Base-by-base conservation (phyloP, 1,284 basidiomycete genomes). In the Thecaphora frezii region DNA sequence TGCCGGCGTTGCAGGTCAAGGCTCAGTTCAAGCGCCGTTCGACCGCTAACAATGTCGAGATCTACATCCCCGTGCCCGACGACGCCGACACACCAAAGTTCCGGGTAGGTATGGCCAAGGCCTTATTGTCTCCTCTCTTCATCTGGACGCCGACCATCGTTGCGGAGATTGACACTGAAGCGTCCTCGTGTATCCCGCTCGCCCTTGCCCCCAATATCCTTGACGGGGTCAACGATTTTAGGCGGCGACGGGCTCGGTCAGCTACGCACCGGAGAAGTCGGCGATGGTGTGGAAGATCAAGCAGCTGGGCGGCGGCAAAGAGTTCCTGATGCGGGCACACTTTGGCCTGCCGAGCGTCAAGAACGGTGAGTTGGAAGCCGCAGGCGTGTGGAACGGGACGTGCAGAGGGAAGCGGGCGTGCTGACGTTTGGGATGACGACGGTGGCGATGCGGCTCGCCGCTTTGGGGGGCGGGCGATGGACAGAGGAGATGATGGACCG, bases 1-100 rank as follows among this genome's bases (percentile, higher is more conserved):
- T n/a, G n/a, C n/a, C n/a, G n/a, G n/a, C n/a, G n/a, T 28, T 37
- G 16, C 54, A 76, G 73, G 89, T 91, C 70, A 92, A 94, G 77
- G 94, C 93, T 5, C 94, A 98, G 80, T 98, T 98, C 85, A 98
- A 98, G 83, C 83, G 94, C 58, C 83, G 92, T 66, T 94, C 91
- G 69, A 90, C 92, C 2, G 94, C 96, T 49, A 98, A 97, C 83
- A 97, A 97, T 74, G 94, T 98, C 41, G 94, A 98, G 82, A 90
- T 98, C 54, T 94, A 90, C 80, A 93, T 99, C 1, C 93, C 93
- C 3, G 96, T 98, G 0, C 93, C 96, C 2, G 94, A 98, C 69
- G 96, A 98, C 80, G 96, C 94, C 14, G 94, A 98, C 80, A 94
- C 89, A 71, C 96, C 96, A 0, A 96, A 94, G 78, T 98, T 98